Evolutionary conservation across 345 rosid genomes (phyloP), one percentile per base, ranked within the genome.

Genomic region (Pseudoturritis turrita): DNA sequence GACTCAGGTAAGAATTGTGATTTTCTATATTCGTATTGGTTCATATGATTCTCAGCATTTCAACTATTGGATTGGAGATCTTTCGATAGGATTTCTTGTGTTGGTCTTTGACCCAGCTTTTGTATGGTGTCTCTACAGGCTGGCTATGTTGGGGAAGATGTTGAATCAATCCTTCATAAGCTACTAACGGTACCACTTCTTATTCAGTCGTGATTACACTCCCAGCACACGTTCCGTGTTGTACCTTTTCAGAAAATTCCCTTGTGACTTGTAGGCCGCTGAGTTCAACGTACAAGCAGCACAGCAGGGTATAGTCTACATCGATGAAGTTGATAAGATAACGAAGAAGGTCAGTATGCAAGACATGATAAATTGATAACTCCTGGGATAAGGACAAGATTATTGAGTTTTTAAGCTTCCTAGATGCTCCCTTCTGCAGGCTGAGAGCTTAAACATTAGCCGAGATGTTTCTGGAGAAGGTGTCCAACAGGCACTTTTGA

Each of bases 391-490:
- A 47, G 39, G 36, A 62, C 37, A 70, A 58, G 55, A 65, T n/a
- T 10, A 31, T 49, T 62, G 10, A 10, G 54, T 4, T 55, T n/a
- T 63, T 62, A 62, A 4, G 57, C 51, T 58, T 71, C 45, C 33
- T 77, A 45, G 52, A 26, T 49, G 61, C 57, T 62, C 73, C 17
- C 43, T 71, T 77, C 49, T 83, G 76, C 89, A 94, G 97, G 96
- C 90, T 65, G 98, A 94, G 83, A 88, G 96, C 83, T 77, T 91
- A 71, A 89, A 94, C 83, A 80, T 94, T 74, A 91, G 92, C 81
- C 82, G 97, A 72, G 98, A 94, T 85, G 98, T 94, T 50, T 94
- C 98, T 57, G 98, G 98, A 3, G 98, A 94, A 80, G 98, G 98
- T 71, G 98, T 94, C 45, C 98, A 94, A 72, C 98, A 94, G 70